Base-by-base conservation (phyloP, 768 basidiomycete species). In the Trichaptum fuscoviolaceum region DNA sequence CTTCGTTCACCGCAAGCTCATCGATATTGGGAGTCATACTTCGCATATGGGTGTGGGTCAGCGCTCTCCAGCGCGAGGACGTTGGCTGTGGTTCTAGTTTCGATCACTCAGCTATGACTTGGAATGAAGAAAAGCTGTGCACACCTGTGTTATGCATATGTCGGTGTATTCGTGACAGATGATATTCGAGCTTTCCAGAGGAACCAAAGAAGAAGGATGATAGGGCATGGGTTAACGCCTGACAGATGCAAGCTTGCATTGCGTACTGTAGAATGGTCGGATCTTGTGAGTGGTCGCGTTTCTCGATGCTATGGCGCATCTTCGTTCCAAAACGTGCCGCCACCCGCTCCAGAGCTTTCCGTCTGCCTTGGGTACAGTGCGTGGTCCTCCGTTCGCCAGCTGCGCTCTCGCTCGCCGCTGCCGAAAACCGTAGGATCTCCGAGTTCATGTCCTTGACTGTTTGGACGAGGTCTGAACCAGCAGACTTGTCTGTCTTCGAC, bases 361-460 rank as follows among this genome's bases (percentile, higher is more conserved):
- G 12, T 52, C 42, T 52, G 10, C 42, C 42, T 52, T 52, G 42
- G 10, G 2, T 52, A 12, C 42, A 6, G 15, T 61, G 59, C 15
- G 59, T 61, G 8, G 12, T 61, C 30, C 59, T 25, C 24, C 59
- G 59, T 25, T 78, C 78, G 71, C 88, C 87, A 1, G 82, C 81
- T 69, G 84, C 87, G 57, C 86, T 79, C 75, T 93, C 91, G 18
- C 88, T 87, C 7, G 88, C 90, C 25, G 87, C 84, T 18, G 90
- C 89, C 9, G 90, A 87, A 67, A 90, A 90, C 69, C 91, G 91
- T n/a, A 90, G 81, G 67, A 92, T 88, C 75, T 92, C 90, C 0
- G 88, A 86, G 73, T 92, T 92, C 74, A 92, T 82, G 71, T 92
- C 91, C 69, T 89, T 87, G 17, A 92, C 86, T 2, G 89, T 87